Conservation (phyloP, 352 stramenopile genomes). For the Pythium dissotocum region DNA sequence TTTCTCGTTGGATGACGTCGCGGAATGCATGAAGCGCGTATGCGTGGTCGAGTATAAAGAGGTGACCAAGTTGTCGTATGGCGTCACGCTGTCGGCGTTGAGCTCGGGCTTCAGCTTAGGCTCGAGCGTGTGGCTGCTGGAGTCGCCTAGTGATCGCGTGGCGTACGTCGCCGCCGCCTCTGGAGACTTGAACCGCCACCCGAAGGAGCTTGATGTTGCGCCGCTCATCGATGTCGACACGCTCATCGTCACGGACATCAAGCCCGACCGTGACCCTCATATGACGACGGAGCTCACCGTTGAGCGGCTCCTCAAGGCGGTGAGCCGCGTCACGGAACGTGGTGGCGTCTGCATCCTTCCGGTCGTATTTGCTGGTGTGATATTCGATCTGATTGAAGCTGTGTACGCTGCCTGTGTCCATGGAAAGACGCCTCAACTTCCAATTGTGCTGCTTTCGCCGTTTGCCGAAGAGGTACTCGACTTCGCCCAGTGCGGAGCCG, state of each 20-base stretch:
- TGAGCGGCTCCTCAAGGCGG: constrained; percentile 57
- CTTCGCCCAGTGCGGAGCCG: constrained; percentile 53
- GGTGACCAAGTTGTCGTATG: constrained; percentile 56
- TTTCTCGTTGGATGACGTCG: constrained; percentile 51
- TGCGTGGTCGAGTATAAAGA: constrained; percentile 65
- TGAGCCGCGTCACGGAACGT: constrained; percentile 64
- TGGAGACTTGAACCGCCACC: constrained; percentile 83
- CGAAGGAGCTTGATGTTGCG: constrained; percentile 77
- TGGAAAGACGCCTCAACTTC: constrained; percentile 43
- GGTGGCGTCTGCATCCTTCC: constrained; percentile 73
- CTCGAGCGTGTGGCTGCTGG: constrained; percentile 68
- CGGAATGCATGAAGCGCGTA: constrained; percentile 44
- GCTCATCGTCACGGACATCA: constrained; percentile 76
- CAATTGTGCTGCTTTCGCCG: constrained; percentile 72
- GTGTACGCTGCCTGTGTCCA: constrained; percentile 50
- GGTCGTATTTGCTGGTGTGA: constrained; percentile 51
- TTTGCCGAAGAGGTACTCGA: constrained; percentile 50
- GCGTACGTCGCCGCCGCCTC: constrained; percentile 78
- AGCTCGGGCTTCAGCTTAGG: constrained; percentile 79
- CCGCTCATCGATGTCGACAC: constrained; percentile 79
- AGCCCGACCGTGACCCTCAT: constrained; percentile 70
- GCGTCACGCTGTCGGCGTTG: constrained; percentile 66
- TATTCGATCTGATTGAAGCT: constrained; percentile 82
- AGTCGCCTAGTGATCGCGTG: constrained; percentile 65
- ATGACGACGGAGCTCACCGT: constrained; percentile 71